Conservation (phyloP, 31 red algal species). For the Odonthalia washingtoniensis region DNA sequence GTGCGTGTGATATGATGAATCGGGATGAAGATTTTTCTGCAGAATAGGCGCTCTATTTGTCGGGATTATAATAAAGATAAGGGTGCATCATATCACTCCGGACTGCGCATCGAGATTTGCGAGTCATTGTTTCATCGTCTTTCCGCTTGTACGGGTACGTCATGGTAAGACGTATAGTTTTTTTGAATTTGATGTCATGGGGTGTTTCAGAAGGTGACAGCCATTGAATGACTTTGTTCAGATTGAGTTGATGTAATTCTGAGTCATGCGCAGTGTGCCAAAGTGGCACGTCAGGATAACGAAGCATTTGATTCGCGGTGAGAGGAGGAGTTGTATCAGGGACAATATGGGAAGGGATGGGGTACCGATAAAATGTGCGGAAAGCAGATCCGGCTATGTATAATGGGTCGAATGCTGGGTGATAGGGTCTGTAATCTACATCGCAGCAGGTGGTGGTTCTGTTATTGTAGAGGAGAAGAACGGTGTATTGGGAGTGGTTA, state of each 20-base stretch:
- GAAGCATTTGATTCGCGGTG: neutral
- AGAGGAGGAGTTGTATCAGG: too few relatives aligned
- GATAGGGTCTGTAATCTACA: neutral
- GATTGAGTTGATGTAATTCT: neutral
- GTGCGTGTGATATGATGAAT: neutral
- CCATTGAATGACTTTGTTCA: neutral
- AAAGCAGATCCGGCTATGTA: too few relatives aligned
- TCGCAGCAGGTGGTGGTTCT: neutral
- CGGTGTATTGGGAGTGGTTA: neutral
- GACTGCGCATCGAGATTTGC: conserved; percentile 24
- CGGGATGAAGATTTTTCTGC: conserved; percentile 18
- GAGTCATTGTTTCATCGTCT: neutral
- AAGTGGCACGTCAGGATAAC: neutral
- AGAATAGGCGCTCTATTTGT: conserved; percentile 14
- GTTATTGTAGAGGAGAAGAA: neutral
- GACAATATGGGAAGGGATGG: neutral
- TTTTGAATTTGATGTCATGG: neutral
- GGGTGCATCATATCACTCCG: conserved; percentile 35
- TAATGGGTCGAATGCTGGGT: too few relatives aligned
- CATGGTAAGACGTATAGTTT: conserved; percentile 31
- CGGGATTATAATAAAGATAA: conserved; percentile 8
- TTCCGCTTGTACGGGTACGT: conserved; percentile 30
- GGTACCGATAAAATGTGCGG: neutral
- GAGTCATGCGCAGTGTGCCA: neutral
- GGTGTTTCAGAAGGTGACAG: neutral